phyloP scores from a whole-genome alignment of 495 filamentous ascomycete genomes.

The Aspergillus diversus region DNA sequence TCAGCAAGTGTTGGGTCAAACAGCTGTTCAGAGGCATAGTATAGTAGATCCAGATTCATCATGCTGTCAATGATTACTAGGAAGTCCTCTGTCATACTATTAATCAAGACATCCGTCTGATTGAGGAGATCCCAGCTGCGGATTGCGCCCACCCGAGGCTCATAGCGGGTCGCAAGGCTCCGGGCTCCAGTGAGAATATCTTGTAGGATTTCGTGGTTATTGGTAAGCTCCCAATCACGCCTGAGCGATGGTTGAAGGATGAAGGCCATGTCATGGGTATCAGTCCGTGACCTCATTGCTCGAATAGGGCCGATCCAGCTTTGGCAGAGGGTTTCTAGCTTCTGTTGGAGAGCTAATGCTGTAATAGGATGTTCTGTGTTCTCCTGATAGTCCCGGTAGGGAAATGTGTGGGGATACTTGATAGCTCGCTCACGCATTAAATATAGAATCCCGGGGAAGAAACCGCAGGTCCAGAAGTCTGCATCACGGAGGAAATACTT shows the following conservation, averaged over 20 bases:
- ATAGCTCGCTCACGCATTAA: conserved; percentile 11
- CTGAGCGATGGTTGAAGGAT: conserved; percentile 34
- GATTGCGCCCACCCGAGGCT: conserved; percentile 36
- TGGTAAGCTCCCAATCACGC: conserved; percentile 35
- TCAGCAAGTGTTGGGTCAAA: conserved; percentile 25
- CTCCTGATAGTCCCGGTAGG: conserved; percentile 4
- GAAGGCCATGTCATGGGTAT: conserved; percentile 49
- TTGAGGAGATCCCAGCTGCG: conserved; percentile 40
- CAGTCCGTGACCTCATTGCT: conserved; percentile 25
- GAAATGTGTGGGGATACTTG: conserved; percentile 14
- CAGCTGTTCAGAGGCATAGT: conserved; percentile 41
- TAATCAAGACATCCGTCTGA: conserved; percentile 16
- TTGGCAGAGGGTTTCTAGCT: conserved; percentile 13
- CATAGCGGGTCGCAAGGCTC: conserved; percentile 40
- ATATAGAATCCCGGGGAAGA: conserved; percentile 21
- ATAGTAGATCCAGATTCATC: conserved; percentile 48
- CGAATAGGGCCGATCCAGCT: conserved; percentile 12
- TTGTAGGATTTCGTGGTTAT: conserved; percentile 29
- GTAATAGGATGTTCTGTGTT: background rate
- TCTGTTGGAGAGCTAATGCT: background rate
- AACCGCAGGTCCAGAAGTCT: conserved; percentile 23
- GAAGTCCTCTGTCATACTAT: conserved; percentile 31
- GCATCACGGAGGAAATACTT: conserved; percentile 12
- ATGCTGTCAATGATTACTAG: conserved; percentile 51
- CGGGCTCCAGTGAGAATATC: conserved; percentile 36